phyloP scores from a whole-genome alignment of 129 eudicot genomes.

The Saussurea involucrata region DNA sequence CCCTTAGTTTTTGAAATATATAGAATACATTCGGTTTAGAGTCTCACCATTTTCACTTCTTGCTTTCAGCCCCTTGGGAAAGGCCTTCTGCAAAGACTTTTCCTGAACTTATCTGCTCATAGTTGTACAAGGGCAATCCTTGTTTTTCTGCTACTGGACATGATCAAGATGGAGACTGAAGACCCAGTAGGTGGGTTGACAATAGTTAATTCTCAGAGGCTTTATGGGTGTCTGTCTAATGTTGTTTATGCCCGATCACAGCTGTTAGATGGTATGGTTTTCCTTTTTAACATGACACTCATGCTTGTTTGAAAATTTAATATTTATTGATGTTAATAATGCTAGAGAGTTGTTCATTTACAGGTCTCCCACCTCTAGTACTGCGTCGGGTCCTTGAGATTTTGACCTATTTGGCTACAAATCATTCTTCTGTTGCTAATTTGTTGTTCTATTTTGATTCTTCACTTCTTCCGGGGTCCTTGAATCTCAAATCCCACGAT shows the following conservation, averaged over 20 bases:
- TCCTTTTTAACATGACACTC: background rate
- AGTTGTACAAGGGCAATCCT: conserved; percentile 68
- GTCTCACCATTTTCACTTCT: conserved; percentile 11
- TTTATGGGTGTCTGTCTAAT: conserved; percentile 90
- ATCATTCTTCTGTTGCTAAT: conserved; percentile 80
- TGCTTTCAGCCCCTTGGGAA: conserved; percentile 86
- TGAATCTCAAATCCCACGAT: conserved; percentile 30
- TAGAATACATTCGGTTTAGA: background rate
- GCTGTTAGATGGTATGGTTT: conserved; percentile 57
- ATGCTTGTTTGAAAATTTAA: background rate
- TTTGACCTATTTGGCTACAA: conserved; percentile 82
- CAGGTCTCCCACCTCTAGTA: conserved; percentile 97
- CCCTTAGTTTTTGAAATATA: background rate
- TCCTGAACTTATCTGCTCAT: conserved; percentile 86
- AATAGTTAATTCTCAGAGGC: conserved; percentile 62
- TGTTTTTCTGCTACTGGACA: conserved; percentile 67
- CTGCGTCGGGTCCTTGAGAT: conserved; percentile 85
- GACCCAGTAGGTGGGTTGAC: conserved; percentile 48
- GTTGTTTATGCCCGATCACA: conserved; percentile 93
- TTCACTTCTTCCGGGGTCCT: conserved; percentile 53
- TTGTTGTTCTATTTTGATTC: conserved; percentile 73
- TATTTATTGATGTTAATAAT: conserved; percentile 14
- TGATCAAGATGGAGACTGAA: conserved; percentile 76
- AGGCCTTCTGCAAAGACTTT: conserved; percentile 91
- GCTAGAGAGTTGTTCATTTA: conserved; percentile 4